Evolutionary conservation across 177 flowering plant genomes (phyloP).

Genomic region (Vitis hybrid): DNA sequence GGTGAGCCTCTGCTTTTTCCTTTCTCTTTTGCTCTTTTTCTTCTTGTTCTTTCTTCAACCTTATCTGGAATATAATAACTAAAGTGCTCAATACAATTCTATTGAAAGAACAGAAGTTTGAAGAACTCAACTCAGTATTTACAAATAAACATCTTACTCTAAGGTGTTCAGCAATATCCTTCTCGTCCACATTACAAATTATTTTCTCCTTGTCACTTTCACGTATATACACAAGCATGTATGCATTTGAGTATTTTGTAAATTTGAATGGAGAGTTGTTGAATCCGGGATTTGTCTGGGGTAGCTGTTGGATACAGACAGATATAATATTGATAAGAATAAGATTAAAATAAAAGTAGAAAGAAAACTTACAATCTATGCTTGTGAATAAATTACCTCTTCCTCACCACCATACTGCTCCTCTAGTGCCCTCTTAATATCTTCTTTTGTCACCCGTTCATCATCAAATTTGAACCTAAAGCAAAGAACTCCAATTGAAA

Average conservation of each 20-base stretch:
- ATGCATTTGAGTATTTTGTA: slow-evolving; percentile 42
- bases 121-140: neutral
- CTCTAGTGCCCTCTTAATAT: slow-evolving; percentile 37
- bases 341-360: slow-evolving; percentile 5
- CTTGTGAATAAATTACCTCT: slow-evolving; percentile 21
- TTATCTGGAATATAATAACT: slow-evolving; percentile 18
- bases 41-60: slow-evolving; percentile 43
- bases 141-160: slow-evolving; percentile 19
- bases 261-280: slow-evolving; percentile 37
- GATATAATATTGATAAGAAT: neutral
- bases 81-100: neutral
- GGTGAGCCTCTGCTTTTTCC: slow-evolving; percentile 44
- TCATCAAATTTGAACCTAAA: slow-evolving; percentile 46
- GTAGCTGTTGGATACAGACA: slow-evolving; percentile 24
- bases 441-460: slow-evolving; percentile 46
- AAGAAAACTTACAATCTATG: neutral
- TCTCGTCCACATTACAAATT: slow-evolving; percentile 42
- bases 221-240: slow-evolving; percentile 44
- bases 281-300: slow-evolving; percentile 40
- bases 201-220: slow-evolving; percentile 42
- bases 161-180: slow-evolving; percentile 39
- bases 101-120: neutral
- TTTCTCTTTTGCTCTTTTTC: slow-evolving; percentile 41
- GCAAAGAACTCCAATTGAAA: neutral
- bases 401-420: slow-evolving; percentile 51